Conservation (phyloP, 768 basidiomycete species). For the Suillus placidus region DNA sequence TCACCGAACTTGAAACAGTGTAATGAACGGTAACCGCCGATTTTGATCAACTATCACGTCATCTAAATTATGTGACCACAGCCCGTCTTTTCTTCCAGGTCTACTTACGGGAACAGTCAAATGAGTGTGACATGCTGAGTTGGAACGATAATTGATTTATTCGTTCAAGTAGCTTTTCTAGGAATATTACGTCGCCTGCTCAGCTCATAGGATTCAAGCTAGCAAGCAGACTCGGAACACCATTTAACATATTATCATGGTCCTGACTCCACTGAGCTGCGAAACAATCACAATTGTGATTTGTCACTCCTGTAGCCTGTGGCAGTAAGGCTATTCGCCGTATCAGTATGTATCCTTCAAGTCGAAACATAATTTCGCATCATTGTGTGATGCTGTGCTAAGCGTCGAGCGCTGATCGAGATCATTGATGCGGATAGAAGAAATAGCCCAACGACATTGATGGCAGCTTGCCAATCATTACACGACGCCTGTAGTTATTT, state of each 20-base stretch:
- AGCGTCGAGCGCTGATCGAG: neutral
- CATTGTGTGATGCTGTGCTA: neutral
- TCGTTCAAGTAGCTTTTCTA: too few relatives aligned
- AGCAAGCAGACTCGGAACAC: too few relatives aligned
- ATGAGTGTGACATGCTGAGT: too few relatives aligned
- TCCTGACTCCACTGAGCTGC: neutral
- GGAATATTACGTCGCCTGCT: too few relatives aligned
- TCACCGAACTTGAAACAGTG: neutral
- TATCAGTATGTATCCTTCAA: neutral
- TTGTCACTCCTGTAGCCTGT: neutral
- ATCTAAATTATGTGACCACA: too few relatives aligned
- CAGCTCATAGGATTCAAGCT: too few relatives aligned
- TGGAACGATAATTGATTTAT: too few relatives aligned
- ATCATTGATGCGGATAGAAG: too few relatives aligned
- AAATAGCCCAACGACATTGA: neutral
- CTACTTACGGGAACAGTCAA: too few relatives aligned
- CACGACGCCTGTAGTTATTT: neutral
- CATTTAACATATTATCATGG: too few relatives aligned
- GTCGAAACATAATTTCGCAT: neutral
- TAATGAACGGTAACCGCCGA: neutral
- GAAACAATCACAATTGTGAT: neutral
- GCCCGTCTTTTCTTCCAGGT: too few relatives aligned
- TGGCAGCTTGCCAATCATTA: neutral
- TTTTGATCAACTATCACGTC: neutral
- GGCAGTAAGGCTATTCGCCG: neutral